Percentiles rank a stretch among this genome's conserved stretches.
Conservation (phyloP, 2,329 filamentous ascomycete genomes). For the Botrytis porri region DNA sequence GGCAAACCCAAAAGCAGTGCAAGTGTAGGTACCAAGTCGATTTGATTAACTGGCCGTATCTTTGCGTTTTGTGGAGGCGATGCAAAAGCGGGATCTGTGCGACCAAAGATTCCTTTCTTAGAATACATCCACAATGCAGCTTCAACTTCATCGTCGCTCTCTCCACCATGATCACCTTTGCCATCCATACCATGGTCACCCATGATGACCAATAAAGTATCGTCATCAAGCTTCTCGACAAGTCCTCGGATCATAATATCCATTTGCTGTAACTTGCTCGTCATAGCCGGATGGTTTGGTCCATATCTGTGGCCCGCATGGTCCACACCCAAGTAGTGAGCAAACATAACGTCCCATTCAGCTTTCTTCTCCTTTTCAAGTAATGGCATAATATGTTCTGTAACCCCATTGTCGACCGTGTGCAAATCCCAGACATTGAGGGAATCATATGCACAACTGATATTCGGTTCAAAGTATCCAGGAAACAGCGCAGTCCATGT, state of each 20-base stretch:
- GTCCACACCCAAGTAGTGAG: slow-evolving; percentile 91
- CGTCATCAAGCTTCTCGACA: slow-evolving; percentile 70
- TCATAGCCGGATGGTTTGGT: slow-evolving; percentile 89
- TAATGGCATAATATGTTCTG: slow-evolving; percentile 84
- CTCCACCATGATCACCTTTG: slow-evolving; percentile 97
- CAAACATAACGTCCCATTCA: slow-evolving; percentile 92
- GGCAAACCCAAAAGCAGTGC: slow-evolving; percentile 85
- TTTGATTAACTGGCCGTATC: slow-evolving; percentile 73
- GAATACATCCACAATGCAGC: slow-evolving; percentile 99
- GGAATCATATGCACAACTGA: slow-evolving; percentile 88
- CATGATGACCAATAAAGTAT: slow-evolving; percentile 90
- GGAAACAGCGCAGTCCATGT: slow-evolving; percentile 95
- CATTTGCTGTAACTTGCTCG: slow-evolving; percentile 88
- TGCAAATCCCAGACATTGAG: slow-evolving; percentile 99
- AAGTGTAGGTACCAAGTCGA: slow-evolving; percentile 91
- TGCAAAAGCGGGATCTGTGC: slow-evolving; percentile 58
- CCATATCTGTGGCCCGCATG: slow-evolving; percentile 96
- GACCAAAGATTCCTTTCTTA: slow-evolving; percentile 79
- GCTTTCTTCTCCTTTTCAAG: slow-evolving; percentile 61
- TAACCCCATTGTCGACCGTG: slow-evolving; percentile 93
- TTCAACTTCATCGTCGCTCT: slow-evolving; percentile 93
- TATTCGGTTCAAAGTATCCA: slow-evolving; percentile 82
- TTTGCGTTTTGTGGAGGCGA: slow-evolving; percentile 70
- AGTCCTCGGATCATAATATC: slow-evolving; percentile 72
- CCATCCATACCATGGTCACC: slow-evolving; percentile 99